A percentile compares a stretch with the other conserved stretches of the same genome.
Conservation (phyloP, 2,329 filamentous ascomycete species). For the Aspergillus neotritici region DNA sequence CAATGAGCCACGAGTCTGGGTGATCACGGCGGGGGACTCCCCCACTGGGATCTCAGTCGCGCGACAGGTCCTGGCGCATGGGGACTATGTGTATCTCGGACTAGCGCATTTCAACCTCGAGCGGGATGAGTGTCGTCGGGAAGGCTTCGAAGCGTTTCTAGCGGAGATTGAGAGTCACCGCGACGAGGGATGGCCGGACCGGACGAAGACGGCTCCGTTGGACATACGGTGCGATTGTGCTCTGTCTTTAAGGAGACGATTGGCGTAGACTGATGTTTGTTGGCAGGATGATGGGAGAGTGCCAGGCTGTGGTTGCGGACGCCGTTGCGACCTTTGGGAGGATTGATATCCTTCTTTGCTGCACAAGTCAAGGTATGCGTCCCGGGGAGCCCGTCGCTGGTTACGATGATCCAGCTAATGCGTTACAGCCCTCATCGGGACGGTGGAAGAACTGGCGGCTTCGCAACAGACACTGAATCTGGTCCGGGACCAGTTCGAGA, state of each 20-base stretch:
- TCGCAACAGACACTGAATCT: conserved; percentile 67
- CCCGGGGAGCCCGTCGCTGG: background rate
- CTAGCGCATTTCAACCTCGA: conserved; percentile 74
- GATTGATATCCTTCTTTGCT: conserved; percentile 86
- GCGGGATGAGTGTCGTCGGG: conserved; percentile 63
- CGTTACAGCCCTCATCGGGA: conserved; percentile 69
- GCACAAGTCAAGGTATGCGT: conserved; percentile 69
- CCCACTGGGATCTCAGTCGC: conserved; percentile 79
- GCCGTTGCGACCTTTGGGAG: conserved; percentile 77
- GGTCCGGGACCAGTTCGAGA: conserved; percentile 86
- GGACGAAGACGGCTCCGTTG: conserved; percentile 59
- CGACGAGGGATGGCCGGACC: conserved; percentile 72
- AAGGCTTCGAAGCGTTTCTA: conserved; percentile 74
- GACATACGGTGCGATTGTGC: conserved; percentile 46
- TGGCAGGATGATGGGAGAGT: conserved; percentile 58
- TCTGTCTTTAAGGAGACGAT: background rate
- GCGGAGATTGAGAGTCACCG: conserved; percentile 55
- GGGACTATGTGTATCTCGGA: conserved; percentile 83
- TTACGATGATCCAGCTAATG: conserved; percentile 7
- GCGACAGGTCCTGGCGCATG: conserved; percentile 76
- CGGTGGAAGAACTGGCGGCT: conserved; percentile 81
- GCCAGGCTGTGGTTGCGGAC: conserved; percentile 80
- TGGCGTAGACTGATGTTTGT: conserved; percentile 10
- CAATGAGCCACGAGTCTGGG: conserved; percentile 76
- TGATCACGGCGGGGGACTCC: conserved; percentile 80